Conservation (phyloP, 169 alveolate genomes). For the Plasmodium fragile region DNA sequence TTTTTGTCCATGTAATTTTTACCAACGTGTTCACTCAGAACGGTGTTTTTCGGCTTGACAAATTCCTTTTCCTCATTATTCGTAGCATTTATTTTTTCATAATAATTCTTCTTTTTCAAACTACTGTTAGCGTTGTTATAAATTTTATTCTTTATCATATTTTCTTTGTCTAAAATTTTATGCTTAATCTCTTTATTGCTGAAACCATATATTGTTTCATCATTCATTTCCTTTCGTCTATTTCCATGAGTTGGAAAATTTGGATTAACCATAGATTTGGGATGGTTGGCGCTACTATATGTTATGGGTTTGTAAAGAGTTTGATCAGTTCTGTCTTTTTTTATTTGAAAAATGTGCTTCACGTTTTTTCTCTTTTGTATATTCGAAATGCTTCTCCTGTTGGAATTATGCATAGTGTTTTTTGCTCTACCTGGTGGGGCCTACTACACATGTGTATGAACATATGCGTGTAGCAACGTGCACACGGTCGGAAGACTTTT, state of each 20-base stretch:
- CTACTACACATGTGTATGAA: not conserved
- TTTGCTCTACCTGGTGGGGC: not conserved
- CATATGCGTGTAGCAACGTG: not conserved
- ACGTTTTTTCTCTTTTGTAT: conserved; percentile 27
- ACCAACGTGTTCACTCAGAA: conserved; percentile 9
- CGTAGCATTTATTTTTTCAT: conserved; percentile 26
- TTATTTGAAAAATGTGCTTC: conserved; percentile 32
- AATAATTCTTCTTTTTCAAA: conserved; percentile 42
- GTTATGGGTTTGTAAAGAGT: not conserved
- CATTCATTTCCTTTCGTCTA: conserved; percentile 24
- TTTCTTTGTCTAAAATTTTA: conserved; percentile 21
- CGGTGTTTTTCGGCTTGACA: conserved; percentile 6
- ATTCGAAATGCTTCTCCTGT: not conserved
- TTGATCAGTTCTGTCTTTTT: conserved; percentile 23
- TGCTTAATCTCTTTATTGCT: conserved; percentile 22
- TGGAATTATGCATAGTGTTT: conserved; percentile 39
- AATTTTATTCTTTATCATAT: conserved; percentile 27
- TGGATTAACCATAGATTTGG: not conserved
- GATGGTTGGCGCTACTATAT: not conserved
- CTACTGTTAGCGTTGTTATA: conserved; percentile 19
- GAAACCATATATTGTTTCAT: conserved; percentile 39
- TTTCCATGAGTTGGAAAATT: conserved; percentile 10
- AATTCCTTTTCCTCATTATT: conserved; percentile 52
- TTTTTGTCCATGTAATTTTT: conserved; percentile 34
- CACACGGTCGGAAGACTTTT: not conserved